These are phyloP conservation scores for Cystofilobasidium bisporidii DNA, from an alignment of 768 basidiomycete species.

Conservation along the genomic window DNA sequence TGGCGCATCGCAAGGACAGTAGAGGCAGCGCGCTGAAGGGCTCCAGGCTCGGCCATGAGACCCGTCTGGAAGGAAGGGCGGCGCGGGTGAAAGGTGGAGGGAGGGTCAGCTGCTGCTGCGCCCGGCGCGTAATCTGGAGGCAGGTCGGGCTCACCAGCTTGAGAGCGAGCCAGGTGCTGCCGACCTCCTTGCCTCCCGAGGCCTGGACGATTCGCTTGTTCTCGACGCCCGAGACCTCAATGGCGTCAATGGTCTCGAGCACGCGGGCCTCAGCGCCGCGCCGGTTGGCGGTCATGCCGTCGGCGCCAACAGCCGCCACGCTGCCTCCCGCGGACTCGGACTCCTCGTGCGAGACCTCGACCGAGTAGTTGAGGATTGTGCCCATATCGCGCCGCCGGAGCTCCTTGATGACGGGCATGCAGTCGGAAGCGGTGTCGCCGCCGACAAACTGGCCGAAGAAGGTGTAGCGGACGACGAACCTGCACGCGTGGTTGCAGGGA, in stretches of 20 bases:
- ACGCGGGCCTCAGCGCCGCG: slow-evolving; percentile 47
- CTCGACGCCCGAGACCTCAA: slow-evolving; percentile 62
- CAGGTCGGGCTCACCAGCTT: slow-evolving; percentile 54
- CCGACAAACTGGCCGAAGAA: slow-evolving; percentile 64
- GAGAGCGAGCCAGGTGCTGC: slow-evolving; percentile 68
- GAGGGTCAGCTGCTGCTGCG: not conserved
- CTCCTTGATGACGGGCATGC: slow-evolving; percentile 54
- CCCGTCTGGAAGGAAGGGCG: slow-evolving; percentile 31
- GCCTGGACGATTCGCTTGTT: slow-evolving; percentile 53
- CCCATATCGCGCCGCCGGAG: slow-evolving; percentile 65
- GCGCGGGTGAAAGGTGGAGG: not conserved
- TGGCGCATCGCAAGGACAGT: slow-evolving; percentile 38
- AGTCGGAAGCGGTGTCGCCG: slow-evolving; percentile 64
- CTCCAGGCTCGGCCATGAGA: slow-evolving; percentile 37
- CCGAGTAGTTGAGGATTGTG: slow-evolving; percentile 68
- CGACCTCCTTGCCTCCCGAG: slow-evolving; percentile 34
- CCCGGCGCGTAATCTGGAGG: not conserved
- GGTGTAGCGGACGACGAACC: slow-evolving; percentile 26
- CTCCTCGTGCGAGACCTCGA: slow-evolving; percentile 62
- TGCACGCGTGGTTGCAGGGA: not conserved
- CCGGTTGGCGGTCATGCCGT: slow-evolving; percentile 36
- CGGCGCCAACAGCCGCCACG: slow-evolving; percentile 1
- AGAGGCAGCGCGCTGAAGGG: slow-evolving; percentile 38
- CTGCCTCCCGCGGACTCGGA: slow-evolving; percentile 34
- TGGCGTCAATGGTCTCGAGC: slow-evolving; percentile 62